Conservation (phyloP, 495 filamentous ascomycete species). For the Corynascus novoguineensis region DNA sequence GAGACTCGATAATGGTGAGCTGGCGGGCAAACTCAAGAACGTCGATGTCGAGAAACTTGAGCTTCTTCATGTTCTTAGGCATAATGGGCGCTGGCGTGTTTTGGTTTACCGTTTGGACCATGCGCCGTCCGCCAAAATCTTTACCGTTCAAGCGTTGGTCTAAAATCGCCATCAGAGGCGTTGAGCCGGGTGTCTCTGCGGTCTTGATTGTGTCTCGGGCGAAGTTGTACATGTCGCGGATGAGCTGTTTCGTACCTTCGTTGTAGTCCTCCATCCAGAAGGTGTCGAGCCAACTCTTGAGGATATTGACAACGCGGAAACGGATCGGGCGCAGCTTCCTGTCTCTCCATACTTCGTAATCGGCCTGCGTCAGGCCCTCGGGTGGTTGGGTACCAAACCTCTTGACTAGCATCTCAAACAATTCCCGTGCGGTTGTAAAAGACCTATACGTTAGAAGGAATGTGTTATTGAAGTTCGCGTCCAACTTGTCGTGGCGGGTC, state of each 20-base stretch:
- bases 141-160: conserved; percentile 84
- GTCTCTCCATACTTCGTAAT: conserved; percentile 85
- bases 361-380: conserved; percentile 64
- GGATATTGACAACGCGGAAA: conserved; percentile 91
- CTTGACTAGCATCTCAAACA: conserved; percentile 88
- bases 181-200: conserved; percentile 83
- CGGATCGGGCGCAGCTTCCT: conserved; percentile 92
- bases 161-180: conserved; percentile 70
- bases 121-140: conserved; percentile 76
- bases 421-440: conserved; percentile 81
- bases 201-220: conserved; percentile 87
- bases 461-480: conserved; percentile 94
- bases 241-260: conserved; percentile 74
- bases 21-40: conserved; percentile 92
- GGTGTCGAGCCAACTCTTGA: conserved; percentile 96
- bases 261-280: conserved; percentile 97
- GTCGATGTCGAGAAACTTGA: conserved; percentile 98
- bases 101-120: conserved; percentile 77
- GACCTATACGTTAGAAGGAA: conserved; percentile 96
- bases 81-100: conserved; percentile 82
- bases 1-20: conserved; percentile 93
- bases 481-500: conserved; percentile 90
- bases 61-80: conserved; percentile 98
- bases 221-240: conserved; percentile 83
- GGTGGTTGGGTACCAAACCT: conserved; percentile 91